Evolutionary conservation across 2,329 filamentous ascomycete genomes (phyloP), one percentile per base, ranked within the genome.

Genomic region (Gaeumannomyces sp.): DNA sequence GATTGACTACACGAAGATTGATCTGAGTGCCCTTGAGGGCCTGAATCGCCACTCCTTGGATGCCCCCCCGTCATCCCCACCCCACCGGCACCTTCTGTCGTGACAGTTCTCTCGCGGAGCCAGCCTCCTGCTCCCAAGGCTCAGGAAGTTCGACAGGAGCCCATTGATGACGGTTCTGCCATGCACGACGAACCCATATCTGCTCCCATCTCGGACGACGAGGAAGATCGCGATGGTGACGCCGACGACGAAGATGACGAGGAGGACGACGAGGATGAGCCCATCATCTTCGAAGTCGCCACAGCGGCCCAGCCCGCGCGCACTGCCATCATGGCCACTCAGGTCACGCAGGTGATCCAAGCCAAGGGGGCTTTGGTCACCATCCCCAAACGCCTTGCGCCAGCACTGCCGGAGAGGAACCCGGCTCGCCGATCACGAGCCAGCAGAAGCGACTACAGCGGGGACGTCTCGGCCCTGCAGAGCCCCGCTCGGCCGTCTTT

Each of bases 331-430:
- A 79, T 86, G 61, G 83, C 85, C 2, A 86, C 89, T 1, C 86
- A 89, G 64, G 82, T 86, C 64, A 85, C 90, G 3, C 86, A 89
- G 64, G 83, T 87, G 64, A 86, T 93, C 65, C 82, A 84, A 35
- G 89, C 87, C 56, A 89, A 91, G 72, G 91, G 92, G 29, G 89
- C 89, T 62, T 80, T 97, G 62, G 91, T 97, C 33, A 93, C 87
- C 60, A 96, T 97, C 66, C 87, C 91, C 16, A 96, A 94, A 77
- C 85, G 92, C 50, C 77, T 88, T 1, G 86, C 92, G 1, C 93
- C 93, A 1, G 87, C 90, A 11, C 83, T 97, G 16, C 93, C 93
- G 1, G 83, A 86, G 3, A 83, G 93, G 61, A 96, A 90, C 72
- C 89, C 92, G 1, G 87, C 88, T 75, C 69, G 91, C 80, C 73